phyloP scores from a whole-genome alignment of 2,329 filamentous ascomycete species.

The Corynespora cassiicola region DNA sequence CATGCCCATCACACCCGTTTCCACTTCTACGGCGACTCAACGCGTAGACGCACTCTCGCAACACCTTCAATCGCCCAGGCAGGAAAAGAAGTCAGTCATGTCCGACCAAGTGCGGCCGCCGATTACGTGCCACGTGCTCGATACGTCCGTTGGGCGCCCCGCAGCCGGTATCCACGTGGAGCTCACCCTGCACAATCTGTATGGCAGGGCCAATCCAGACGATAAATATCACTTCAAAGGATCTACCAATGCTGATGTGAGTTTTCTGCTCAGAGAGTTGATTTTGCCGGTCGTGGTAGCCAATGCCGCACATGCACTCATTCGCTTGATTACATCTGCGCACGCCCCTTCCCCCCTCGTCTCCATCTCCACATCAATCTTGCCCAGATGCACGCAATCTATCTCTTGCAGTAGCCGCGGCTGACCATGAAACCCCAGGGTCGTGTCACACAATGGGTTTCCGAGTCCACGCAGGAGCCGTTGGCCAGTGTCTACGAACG shows the following conservation, averaged over 20 bases:
- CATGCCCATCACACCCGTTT: background rate
- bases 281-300: no score
- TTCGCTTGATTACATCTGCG: no score
- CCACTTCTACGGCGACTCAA: conserved; percentile 3
- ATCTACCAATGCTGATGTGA: no score
- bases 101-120: conserved; percentile 49
- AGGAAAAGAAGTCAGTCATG: conserved; percentile 12
- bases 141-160: conserved; percentile 77
- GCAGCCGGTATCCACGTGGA: conserved; percentile 71
- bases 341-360: conserved; percentile 39
- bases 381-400: no score
- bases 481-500: conserved; percentile 44
- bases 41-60: conserved; percentile 4
- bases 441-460: conserved; percentile 73
- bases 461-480: conserved; percentile 51
- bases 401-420: conserved; percentile 67
- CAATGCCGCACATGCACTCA: no score
- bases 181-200: conserved; percentile 57
- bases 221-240: no score
- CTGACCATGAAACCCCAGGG: conserved; percentile 79
- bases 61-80: background rate
- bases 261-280: no score
- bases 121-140: conserved; percentile 88
- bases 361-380: conserved; percentile 49
- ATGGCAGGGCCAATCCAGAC: no score